Evolutionary conservation across 176 grass and related monocot genomes (phyloP).

Genomic region (Oryza coarctata): DNA sequence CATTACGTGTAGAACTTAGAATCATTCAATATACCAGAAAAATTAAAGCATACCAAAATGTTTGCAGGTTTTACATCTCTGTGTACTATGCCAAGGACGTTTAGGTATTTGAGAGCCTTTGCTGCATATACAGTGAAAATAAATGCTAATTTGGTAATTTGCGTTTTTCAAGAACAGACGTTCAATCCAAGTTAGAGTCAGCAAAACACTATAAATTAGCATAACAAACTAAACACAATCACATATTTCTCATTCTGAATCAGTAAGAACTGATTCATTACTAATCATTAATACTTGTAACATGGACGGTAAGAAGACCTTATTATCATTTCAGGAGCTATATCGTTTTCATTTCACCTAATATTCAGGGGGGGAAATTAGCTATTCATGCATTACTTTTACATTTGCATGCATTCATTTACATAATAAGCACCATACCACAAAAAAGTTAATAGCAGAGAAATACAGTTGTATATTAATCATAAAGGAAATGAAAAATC

Average conservation of each 20-base stretch:
- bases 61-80: slow-evolving; percentile 97
- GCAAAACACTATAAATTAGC: neutral
- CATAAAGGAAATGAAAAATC: neutral
- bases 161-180: neutral
- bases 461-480: neutral
- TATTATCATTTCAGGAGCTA: slow-evolving; percentile 21
- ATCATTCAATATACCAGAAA: slow-evolving; percentile 22
- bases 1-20: neutral
- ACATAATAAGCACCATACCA: slow-evolving; percentile 1
- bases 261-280: neutral
- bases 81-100: slow-evolving; percentile 72
- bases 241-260: slow-evolving; percentile 16
- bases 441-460: slow-evolving; percentile 1
- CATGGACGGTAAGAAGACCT: neutral
- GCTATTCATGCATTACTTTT: neutral
- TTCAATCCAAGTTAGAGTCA: slow-evolving; percentile 13
- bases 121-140: slow-evolving; percentile 46
- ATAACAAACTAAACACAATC: neutral
- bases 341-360: neutral
- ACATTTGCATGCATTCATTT: neutral
- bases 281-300: neutral
- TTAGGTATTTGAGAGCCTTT: slow-evolving; percentile 76
- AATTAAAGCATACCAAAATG: slow-evolving; percentile 72
- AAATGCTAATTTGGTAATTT: slow-evolving; percentile 29
- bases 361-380: neutral